Percentiles rank a stretch among this genome's conserved stretches.
phyloP scores from a whole-genome alignment of 257 asterid genomes.

The Salvia splendens region DNA sequence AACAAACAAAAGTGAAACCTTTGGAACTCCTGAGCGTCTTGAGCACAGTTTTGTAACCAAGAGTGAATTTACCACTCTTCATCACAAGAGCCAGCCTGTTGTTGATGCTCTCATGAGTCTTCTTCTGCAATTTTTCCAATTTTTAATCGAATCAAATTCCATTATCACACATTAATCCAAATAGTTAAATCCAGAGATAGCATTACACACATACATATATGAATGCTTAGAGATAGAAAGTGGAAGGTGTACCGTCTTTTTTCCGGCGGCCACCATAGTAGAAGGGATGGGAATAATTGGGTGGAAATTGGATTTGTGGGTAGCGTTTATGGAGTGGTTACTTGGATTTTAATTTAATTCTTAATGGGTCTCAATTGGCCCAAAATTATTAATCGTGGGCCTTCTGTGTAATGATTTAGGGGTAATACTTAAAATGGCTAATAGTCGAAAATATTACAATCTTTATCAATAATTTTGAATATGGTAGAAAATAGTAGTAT shows the following conservation, averaged over 20 bases:
- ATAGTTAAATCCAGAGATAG: not conserved
- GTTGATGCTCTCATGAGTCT: constrained; percentile 82
- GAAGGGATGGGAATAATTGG: not conserved
- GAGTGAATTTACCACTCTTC: constrained; percentile 87
- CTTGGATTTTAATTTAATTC: not conserved
- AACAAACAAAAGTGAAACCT: constrained; percentile 37
- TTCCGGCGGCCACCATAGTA: constrained; percentile 54
- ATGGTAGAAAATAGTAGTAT: too few species aligned
- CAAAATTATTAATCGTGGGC: not conserved
- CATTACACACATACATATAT: not conserved
- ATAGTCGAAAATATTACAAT: too few species aligned
- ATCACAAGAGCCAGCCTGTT: constrained; percentile 73
- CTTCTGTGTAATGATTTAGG: not conserved
- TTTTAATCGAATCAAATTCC: not conserved
- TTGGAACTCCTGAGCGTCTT: constrained; percentile 74
- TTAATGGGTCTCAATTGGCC: constrained; percentile 24
- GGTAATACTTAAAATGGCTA: not conserved
- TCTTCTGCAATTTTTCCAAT: constrained; percentile 54
- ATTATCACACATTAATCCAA: not conserved
- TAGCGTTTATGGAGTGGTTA: constrained; percentile 35
- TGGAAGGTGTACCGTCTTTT: constrained; percentile 42
- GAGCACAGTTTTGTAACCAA: constrained; percentile 86
- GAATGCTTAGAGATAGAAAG: not conserved
- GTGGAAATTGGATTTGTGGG: not conserved
- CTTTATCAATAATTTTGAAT: too few species aligned